Conservation (phyloP, 2,329 filamentous ascomycete genomes). For the Sarocladiaceae sp. region DNA sequence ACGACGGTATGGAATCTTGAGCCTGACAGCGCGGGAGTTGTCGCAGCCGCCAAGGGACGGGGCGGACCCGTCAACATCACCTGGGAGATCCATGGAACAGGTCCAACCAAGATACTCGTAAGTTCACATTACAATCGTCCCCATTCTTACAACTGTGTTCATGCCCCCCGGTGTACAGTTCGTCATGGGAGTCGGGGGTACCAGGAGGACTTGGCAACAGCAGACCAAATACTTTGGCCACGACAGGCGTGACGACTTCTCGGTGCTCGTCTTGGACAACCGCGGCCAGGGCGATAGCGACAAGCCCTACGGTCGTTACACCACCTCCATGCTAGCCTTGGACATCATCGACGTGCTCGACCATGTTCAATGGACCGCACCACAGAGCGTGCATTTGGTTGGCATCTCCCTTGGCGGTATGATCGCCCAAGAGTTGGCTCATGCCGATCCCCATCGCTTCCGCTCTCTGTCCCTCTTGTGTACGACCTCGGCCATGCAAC, state of each 20-base stretch:
- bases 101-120: slow-evolving; percentile 67
- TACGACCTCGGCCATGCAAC: slow-evolving; percentile 55
- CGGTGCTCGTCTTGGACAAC: slow-evolving; percentile 74
- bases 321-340: slow-evolving; percentile 76
- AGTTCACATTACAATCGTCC: slow-evolving; percentile 26
- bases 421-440: slow-evolving; percentile 78
- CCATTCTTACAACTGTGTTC: slow-evolving; percentile 5
- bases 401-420: slow-evolving; percentile 86
- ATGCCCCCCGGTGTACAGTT: too few species aligned
- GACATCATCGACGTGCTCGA: slow-evolving; percentile 66
- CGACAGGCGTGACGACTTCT: slow-evolving; percentile 58
- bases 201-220: slow-evolving; percentile 67
- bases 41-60: slow-evolving; percentile 59
- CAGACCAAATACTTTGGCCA: slow-evolving; percentile 81
- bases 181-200: slow-evolving; percentile 73
- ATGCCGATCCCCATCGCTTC: slow-evolving; percentile 44
- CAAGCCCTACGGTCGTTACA: slow-evolving; percentile 69
- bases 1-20: slow-evolving; percentile 64
- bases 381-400: slow-evolving; percentile 55
- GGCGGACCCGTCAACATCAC: slow-evolving; percentile 71
- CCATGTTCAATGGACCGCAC: slow-evolving; percentile 60
- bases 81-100: slow-evolving; percentile 75
- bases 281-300: slow-evolving; percentile 76
- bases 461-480: slow-evolving; percentile 53
- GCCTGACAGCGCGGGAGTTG: slow-evolving; percentile 54